Base-by-base conservation (phyloP, 495 filamentous ascomycete species). In the Poronia punctata region DNA sequence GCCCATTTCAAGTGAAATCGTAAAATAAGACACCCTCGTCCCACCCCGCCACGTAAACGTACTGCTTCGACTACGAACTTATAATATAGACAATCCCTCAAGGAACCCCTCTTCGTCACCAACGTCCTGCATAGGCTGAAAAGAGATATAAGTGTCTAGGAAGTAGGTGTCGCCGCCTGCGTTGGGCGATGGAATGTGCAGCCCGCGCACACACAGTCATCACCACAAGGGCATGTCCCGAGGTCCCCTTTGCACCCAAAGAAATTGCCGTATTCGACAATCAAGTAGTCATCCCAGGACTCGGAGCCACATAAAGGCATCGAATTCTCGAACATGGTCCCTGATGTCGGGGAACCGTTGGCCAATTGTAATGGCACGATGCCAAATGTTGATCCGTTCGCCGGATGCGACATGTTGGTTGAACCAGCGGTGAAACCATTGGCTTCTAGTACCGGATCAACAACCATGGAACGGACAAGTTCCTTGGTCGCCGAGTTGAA, bases 401-500 rank as follows among this genome's bases (percentile, higher is more conserved):
- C 26, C 18, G 21, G 24, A 16, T 35, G 32, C 4, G 48, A 26
- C 14, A 45, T 37, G 27, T 54, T 39, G 3, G 53, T 47, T 21
- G 47, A n/a, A n/a, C n/a, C n/a, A n/a, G n/a, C 16, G 42, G 42
- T 24, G 42, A 33, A 8, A 33, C 12, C 27, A 49, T 51, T 57
- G 2, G 54, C 55, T 7, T 45, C 42, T 38, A 38, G 42, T 16
- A 38, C 23, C n/a, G 35, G 34, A 14, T n/a, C n/a, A n/a, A n/a
- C n/a, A n/a, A n/a, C n/a, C n/a, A n/a, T n/a, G n/a, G 65, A 63
- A 8, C 61, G 56, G 23, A 86, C 75, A 52, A 81, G 82, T 30
- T 80, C 66, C 26, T 67, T 65, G n/a, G 80, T 85, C n/a, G 76
- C 71, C 15, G 74, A 62, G 52, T 88, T 88, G 55, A 77, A 86